Percentiles rank a stretch among this genome's conserved stretches.
These are phyloP conservation scores for Lepidium africanum DNA, from an alignment of 345 rosid species.

Conservation along the genomic window DNA sequence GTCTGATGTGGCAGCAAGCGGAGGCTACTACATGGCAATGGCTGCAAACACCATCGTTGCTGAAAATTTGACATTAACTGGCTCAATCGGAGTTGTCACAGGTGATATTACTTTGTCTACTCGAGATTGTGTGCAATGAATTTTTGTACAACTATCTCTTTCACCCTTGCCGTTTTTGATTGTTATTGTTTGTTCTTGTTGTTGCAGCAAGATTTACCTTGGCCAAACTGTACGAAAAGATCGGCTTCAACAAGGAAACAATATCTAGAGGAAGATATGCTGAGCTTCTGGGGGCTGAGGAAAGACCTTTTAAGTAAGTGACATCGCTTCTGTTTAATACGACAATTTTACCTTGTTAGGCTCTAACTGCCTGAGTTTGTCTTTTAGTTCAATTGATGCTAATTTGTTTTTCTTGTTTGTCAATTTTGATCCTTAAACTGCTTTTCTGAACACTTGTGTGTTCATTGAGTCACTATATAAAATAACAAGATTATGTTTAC, in stretches of 20 bases:
- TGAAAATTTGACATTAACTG: constrained; percentile 76
- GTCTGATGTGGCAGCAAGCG: constrained; percentile 95
- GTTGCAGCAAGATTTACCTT: constrained; percentile 70
- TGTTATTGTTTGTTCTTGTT: constrained; percentile 10
- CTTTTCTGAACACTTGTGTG: not conserved
- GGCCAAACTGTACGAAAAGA: constrained; percentile 76
- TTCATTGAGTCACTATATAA: not conserved
- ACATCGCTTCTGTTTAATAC: not conserved
- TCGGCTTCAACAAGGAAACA: constrained; percentile 90
- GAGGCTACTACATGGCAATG: constrained; percentile 99
- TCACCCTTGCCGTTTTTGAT: not conserved
- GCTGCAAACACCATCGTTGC: constrained; percentile 70
- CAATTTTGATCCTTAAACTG: not conserved
- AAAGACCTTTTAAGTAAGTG: constrained; percentile 77
- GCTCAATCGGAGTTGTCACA: constrained; percentile 92
- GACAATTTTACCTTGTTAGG: not conserved
- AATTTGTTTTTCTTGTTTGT: not conserved
- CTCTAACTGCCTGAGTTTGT: not conserved
- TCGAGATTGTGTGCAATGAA: constrained; percentile 1
- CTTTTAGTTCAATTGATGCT: not conserved
- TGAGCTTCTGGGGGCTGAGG: constrained; percentile 82
- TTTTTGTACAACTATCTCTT: not conserved
- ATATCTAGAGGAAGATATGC: constrained; percentile 90
- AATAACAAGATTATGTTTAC: constrained; percentile 14
- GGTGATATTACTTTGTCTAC: constrained; percentile 36